Percentiles rank a stretch among this genome's conserved stretches.
phyloP scores from a whole-genome alignment of 768 basidiomycete species.

The Rhodocollybia butyracea region DNA sequence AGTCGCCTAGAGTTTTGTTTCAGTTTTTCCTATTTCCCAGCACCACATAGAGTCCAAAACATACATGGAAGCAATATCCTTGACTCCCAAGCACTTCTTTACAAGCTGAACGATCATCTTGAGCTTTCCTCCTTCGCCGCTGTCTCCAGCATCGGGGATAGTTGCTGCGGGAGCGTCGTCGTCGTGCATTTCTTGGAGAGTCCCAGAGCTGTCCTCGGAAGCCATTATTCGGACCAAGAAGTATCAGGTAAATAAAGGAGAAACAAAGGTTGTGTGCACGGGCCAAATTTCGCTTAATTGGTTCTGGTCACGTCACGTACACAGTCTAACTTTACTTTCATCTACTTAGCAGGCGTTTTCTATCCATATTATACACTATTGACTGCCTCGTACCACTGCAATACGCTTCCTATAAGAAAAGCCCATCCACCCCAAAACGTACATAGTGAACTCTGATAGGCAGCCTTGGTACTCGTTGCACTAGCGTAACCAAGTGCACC shows the following conservation, averaged over 20 bases:
- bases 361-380: conserved; percentile 19
- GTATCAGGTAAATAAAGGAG: background rate
- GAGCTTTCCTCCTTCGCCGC: conserved; percentile 86
- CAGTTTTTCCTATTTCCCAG: background rate
- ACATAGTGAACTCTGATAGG: conserved; percentile 49
- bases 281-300: too few species aligned
- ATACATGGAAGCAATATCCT: conserved; percentile 92
- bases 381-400: conserved; percentile 55
- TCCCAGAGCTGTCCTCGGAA: background rate
- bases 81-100: conserved; percentile 89
- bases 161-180: conserved; percentile 54
- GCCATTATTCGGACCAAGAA: conserved; percentile 2
- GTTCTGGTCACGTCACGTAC: background rate
- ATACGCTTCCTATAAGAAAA: conserved; percentile 55
- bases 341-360: too few species aligned
- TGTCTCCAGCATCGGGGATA: conserved; percentile 65
- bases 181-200: conserved; percentile 28
- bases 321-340: too few species aligned
- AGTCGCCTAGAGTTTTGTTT: conserved; percentile 58
- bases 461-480: conserved; percentile 25
- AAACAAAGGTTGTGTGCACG: conserved; percentile 4
- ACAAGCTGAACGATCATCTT: conserved; percentile 92
- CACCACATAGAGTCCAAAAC: conserved; percentile 23
- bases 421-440: conserved; percentile 64
- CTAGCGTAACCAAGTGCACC: conserved; percentile 52